These are phyloP conservation scores for Trichophyton schoenleinii DNA, from an alignment of 2,329 filamentous ascomycete species.

Conservation along the genomic window DNA sequence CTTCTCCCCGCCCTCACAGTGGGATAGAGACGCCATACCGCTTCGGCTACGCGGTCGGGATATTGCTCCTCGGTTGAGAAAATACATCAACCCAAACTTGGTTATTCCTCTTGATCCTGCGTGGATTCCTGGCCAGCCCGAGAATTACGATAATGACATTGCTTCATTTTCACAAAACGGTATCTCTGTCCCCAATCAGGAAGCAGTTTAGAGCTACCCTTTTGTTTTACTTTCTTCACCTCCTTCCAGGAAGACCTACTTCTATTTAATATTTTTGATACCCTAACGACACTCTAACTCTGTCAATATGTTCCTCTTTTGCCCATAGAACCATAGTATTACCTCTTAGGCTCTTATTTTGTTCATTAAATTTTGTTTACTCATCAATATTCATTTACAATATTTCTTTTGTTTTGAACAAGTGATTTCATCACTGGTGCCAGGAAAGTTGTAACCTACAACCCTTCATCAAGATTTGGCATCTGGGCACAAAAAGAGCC, in stretches of 20 bases:
- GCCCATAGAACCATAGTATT: not conserved
- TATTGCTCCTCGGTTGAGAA: conserved; percentile 29
- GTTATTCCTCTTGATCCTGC: conserved; percentile 32
- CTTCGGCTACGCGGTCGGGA: conserved; percentile 31
- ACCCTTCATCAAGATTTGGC: not conserved
- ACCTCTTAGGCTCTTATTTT: not conserved
- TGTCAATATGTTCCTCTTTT: not conserved
- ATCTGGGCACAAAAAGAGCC: not conserved
- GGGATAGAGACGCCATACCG: conserved; percentile 33
- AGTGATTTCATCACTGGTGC: not conserved
- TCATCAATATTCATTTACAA: not conserved
- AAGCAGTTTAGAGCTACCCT: not conserved
- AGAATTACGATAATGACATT: not conserved
- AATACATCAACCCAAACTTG: conserved; percentile 37
- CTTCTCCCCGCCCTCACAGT: conserved; percentile 30
- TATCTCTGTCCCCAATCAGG: not conserved
- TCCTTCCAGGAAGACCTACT: not conserved
- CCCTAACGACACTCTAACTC: not conserved
- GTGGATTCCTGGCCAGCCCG: conserved; percentile 29
- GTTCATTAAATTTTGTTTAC: not conserved
- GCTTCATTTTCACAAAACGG: not conserved
- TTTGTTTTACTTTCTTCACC: not conserved
- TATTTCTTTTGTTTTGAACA: not conserved
- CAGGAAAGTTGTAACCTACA: not conserved
- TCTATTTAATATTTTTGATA: not conserved